Conservation (phyloP, 2,329 filamentous ascomycete species). For the Volutella citrinella region DNA sequence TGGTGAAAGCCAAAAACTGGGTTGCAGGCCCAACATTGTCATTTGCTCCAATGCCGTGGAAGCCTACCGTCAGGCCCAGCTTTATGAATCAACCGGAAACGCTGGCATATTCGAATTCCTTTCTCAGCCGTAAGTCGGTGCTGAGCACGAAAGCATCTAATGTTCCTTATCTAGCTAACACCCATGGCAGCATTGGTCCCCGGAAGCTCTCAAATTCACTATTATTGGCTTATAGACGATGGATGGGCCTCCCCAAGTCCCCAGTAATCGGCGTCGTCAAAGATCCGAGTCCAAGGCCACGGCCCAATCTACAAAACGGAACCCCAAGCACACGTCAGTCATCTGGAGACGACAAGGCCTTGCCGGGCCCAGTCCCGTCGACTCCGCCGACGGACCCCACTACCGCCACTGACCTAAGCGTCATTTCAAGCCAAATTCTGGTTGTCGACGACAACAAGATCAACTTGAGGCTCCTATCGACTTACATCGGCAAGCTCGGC, state of each 20-base stretch:
- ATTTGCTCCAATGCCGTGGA: slow-evolving; percentile 31
- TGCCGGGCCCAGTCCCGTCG: too few species aligned
- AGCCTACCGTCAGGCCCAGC: slow-evolving; percentile 26
- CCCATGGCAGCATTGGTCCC: slow-evolving; percentile 32
- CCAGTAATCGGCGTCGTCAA: too few species aligned
- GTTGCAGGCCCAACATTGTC: slow-evolving; percentile 26
- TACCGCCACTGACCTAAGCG: too few species aligned
- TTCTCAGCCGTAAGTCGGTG: slow-evolving; percentile 35
- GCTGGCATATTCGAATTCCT: slow-evolving; percentile 34
- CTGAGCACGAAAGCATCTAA: too few species aligned
- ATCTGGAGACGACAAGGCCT: too few species aligned
- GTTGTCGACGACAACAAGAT: slow-evolving; percentile 42
- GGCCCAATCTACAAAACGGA: background rate
- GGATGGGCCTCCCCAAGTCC: slow-evolving; percentile 16
- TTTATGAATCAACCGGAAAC: slow-evolving; percentile 11
- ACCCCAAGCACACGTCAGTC: too few species aligned
- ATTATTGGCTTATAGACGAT: slow-evolving; percentile 22
- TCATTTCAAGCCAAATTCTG: too few species aligned
- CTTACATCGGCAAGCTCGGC: slow-evolving; percentile 34
- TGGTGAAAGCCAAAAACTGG: background rate
- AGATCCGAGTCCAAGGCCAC: slow-evolving; percentile 3
- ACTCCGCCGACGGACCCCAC: too few species aligned
- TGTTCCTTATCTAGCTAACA: too few species aligned
- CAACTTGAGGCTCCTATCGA: slow-evolving; percentile 33
- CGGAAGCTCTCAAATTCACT: slow-evolving; percentile 35